A percentile compares a stretch with the other conserved stretches of the same genome.
Conservation (phyloP, 306 rosid species). For the Lithocarpus polystachyus region DNA sequence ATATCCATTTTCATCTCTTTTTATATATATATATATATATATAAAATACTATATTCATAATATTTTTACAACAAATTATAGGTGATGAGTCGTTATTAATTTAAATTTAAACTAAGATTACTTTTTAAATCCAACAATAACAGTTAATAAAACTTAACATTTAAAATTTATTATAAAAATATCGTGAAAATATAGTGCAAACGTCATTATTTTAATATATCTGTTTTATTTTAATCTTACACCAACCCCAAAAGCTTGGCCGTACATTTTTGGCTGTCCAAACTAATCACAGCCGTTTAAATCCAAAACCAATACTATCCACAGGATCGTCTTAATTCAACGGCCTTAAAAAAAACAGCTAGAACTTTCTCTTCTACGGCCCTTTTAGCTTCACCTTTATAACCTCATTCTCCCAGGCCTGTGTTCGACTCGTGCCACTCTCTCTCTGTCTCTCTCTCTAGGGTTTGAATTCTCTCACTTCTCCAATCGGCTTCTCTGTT, state of each 20-base stretch:
- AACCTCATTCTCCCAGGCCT: neutral
- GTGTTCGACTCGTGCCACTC: slow-evolving; percentile 32
- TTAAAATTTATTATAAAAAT: no score
- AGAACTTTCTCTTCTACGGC: slow-evolving; percentile 25
- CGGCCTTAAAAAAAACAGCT: slow-evolving; percentile 22
- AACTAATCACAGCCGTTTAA: slow-evolving; percentile 20
- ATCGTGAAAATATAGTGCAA: no score
- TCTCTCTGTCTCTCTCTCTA: neutral
- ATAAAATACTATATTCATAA: no score
- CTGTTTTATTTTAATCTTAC: neutral
- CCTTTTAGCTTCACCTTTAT: neutral
- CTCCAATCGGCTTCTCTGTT: neutral
- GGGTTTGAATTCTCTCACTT: neutral
- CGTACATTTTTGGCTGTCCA: neutral
- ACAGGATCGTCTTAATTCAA: slow-evolving; percentile 25
- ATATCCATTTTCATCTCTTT: neutral
- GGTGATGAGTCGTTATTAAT: no score
- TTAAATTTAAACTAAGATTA: no score
- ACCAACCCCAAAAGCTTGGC: slow-evolving; percentile 8
- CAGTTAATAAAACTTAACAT: no score
- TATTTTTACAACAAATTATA: no score
- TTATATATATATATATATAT: no score
- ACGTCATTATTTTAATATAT: no score
- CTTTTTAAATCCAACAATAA: no score
- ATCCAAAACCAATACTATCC: neutral